phyloP scores from a whole-genome alignment of 1,284 basidiomycete species.

The Coniferiporia weirii region DNA sequence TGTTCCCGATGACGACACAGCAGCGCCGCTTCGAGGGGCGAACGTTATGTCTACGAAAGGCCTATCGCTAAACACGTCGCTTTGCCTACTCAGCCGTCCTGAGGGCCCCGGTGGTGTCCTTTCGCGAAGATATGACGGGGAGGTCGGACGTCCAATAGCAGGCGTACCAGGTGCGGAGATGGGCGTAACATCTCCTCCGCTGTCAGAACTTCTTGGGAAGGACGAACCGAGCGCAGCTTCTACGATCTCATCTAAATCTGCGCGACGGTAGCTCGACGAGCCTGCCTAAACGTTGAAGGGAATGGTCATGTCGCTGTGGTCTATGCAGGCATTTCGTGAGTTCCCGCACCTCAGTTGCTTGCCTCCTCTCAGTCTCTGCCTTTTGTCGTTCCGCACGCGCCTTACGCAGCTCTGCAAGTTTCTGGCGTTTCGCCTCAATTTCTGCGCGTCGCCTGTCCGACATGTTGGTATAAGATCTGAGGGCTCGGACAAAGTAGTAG shows the following conservation, averaged over 20 bases:
- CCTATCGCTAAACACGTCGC: slow-evolving; percentile 53
- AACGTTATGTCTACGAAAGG: slow-evolving; percentile 42
- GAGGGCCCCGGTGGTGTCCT: slow-evolving; percentile 43
- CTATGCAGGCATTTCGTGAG: neutral
- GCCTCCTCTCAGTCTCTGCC: slow-evolving; percentile 49
- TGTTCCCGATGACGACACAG: slow-evolving; percentile 33
- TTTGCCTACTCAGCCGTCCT: slow-evolving; percentile 60
- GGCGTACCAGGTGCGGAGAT: slow-evolving; percentile 73
- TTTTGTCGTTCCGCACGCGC: slow-evolving; percentile 66
- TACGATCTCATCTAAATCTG: slow-evolving; percentile 68
- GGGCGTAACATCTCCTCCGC: slow-evolving; percentile 52
- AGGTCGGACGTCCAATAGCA: slow-evolving; percentile 31
- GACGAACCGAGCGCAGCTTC: slow-evolving; percentile 44
- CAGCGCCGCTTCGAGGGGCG: slow-evolving; percentile 42
- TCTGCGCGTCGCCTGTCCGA: slow-evolving; percentile 43
- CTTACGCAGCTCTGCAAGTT: slow-evolving; percentile 79
- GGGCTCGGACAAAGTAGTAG: neutral
- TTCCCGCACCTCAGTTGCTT: slow-evolving; percentile 35
- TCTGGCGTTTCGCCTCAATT: slow-evolving; percentile 88
- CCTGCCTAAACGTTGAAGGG: slow-evolving; percentile 23
- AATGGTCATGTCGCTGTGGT: neutral
- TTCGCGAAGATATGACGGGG: slow-evolving; percentile 37
- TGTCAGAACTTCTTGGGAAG: slow-evolving; percentile 36
- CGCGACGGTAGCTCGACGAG: slow-evolving; percentile 29
- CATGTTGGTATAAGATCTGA: neutral